A percentile compares a stretch with the other conserved stretches of the same genome.
These are phyloP conservation scores for Collybia mongolica DNA, from an alignment of 768 basidiomycete species.

Conservation along the genomic window DNA sequence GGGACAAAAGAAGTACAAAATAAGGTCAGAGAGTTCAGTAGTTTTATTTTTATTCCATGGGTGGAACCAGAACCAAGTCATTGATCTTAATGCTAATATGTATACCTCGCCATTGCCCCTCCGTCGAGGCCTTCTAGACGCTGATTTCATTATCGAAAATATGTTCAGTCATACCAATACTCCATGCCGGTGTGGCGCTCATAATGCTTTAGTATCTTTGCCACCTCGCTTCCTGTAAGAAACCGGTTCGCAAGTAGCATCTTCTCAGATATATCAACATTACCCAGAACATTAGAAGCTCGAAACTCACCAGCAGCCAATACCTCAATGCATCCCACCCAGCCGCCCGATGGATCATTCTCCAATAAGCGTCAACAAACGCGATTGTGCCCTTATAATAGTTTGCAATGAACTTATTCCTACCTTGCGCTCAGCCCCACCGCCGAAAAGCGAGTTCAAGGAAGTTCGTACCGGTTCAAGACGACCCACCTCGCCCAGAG, in stretches of 20 bases:
- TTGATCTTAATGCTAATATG: too few relatives aligned
- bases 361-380: conserved; percentile 64
- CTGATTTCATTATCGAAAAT: too few relatives aligned
- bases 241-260: conserved; percentile 54
- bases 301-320: conserved; percentile 50
- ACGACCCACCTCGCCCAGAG: conserved; percentile 78
- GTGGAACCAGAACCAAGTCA: too few relatives aligned
- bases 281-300: background rate
- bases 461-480: conserved; percentile 47
- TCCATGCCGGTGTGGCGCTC: conserved; percentile 50
- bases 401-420: conserved; percentile 53
- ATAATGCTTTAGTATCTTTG: conserved; percentile 51
- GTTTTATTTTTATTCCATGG: too few relatives aligned
- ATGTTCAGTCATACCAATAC: conserved; percentile 31
- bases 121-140: too few relatives aligned
- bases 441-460: background rate
- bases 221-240: conserved; percentile 48
- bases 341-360: conserved; percentile 66
- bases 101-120: too few relatives aligned
- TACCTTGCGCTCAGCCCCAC: conserved; percentile 18
- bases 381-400: conserved; percentile 49
- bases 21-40: too few relatives aligned
- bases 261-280: conserved; percentile 28
- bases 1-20: conserved; percentile 3
- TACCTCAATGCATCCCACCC: conserved; percentile 64